Conservation (phyloP, 495 filamentous ascomycete genomes). For the Cercophora scortea region DNA sequence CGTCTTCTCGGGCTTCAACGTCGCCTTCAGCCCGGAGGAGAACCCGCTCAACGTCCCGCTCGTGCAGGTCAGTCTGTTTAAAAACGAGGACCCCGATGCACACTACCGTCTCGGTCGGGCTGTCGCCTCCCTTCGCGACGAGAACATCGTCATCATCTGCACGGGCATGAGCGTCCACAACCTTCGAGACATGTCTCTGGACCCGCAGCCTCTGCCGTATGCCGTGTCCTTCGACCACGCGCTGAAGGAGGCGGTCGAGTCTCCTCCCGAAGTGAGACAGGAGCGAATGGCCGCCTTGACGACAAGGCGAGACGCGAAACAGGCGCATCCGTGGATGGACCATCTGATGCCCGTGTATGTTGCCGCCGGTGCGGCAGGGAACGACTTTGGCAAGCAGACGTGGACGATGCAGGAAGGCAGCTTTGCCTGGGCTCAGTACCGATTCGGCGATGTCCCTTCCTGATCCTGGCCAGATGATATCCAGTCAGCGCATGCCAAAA, state of each 20-base stretch:
- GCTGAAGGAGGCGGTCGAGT: slow-evolving; percentile 60
- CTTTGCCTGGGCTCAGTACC: slow-evolving; percentile 68
- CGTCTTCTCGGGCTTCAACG: slow-evolving; percentile 67
- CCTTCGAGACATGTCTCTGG: slow-evolving; percentile 54
- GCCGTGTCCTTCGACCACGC: slow-evolving; percentile 70
- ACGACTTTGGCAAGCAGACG: slow-evolving; percentile 51
- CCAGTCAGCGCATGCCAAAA: too few relatives aligned
- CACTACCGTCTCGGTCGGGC: slow-evolving; percentile 69
- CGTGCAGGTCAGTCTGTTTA: slow-evolving; percentile 73
- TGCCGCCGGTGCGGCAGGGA: slow-evolving; percentile 60
- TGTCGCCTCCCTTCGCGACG: slow-evolving; percentile 57
- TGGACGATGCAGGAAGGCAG: slow-evolving; percentile 62
- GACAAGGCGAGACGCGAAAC: slow-evolving; percentile 57
- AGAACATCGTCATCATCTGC: slow-evolving; percentile 65
- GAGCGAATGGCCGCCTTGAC: slow-evolving; percentile 52
- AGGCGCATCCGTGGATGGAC: slow-evolving; percentile 72
- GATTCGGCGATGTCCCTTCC: slow-evolving; percentile 54
- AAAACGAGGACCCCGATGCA: slow-evolving; percentile 57
- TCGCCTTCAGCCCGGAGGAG: slow-evolving; percentile 59
- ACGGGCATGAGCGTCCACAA: slow-evolving; percentile 90
- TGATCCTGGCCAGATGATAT: too few relatives aligned
- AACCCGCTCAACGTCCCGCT: slow-evolving; percentile 73
- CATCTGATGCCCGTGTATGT: slow-evolving; percentile 76
- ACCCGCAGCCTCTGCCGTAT: slow-evolving; percentile 53
- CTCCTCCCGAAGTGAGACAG: slow-evolving; percentile 46